A percentile compares a stretch with the other conserved stretches of the same genome.
These are phyloP conservation scores for Trematosphaeria pertusa DNA, from an alignment of 2,329 filamentous ascomycete genomes.

Conservation along the genomic window DNA sequence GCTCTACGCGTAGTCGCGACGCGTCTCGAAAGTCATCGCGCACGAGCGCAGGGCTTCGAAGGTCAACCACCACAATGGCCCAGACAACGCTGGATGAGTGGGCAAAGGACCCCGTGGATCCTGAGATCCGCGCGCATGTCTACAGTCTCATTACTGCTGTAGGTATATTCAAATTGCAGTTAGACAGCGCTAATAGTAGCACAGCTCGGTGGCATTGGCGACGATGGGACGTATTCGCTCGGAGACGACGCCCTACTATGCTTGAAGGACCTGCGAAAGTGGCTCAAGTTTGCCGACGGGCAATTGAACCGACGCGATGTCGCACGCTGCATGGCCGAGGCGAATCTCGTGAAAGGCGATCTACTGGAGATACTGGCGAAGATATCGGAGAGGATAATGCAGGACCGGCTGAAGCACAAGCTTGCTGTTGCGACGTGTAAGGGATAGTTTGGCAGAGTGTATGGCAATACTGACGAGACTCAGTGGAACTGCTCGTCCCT, in stretches of 20 bases:
- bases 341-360: constrained; percentile 90
- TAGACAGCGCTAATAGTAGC: constrained; percentile 18
- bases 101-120: constrained; percentile 69
- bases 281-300: constrained; percentile 93
- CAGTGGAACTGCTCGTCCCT: constrained; percentile 85
- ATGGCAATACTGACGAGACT: constrained; percentile 22
- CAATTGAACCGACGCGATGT: constrained; percentile 95
- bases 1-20: constrained; percentile 43
- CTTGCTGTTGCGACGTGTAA: constrained; percentile 78
- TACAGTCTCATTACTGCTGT: constrained; percentile 94
- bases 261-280: constrained; percentile 90
- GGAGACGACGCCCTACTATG: constrained; percentile 94
- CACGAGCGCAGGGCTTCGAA: constrained; percentile 14
- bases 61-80: constrained; percentile 43
- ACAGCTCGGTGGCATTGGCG: constrained; percentile 84
- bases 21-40: constrained; percentile 29
- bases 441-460: constrained; percentile 12
- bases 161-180: constrained; percentile 44
- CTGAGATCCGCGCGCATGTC: constrained; percentile 90
- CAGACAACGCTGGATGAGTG: constrained; percentile 54
- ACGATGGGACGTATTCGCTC: constrained; percentile 83
- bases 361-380: constrained; percentile 85
- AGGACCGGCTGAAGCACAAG: constrained; percentile 78
- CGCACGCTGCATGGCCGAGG: constrained; percentile 87
- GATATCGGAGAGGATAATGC: constrained; percentile 72